Evolutionary conservation across 495 filamentous ascomycete species (phyloP), one percentile per base, ranked within the genome.

Genomic region (Chlorociboria aeruginascens): DNA sequence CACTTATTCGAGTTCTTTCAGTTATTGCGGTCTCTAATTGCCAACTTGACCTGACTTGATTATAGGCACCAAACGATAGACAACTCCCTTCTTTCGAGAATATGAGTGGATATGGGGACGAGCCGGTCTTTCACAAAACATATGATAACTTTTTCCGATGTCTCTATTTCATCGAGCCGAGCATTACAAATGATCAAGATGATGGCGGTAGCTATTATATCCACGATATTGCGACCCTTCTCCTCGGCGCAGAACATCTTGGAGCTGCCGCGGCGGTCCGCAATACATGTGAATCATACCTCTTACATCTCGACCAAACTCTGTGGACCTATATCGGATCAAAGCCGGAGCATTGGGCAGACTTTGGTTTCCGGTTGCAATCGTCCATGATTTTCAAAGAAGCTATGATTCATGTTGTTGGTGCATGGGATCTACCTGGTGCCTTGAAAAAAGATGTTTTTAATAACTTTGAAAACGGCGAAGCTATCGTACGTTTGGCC

Each of bases 381-480:
- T 71, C 67, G 1, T 55, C 60, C 30, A 10, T 56, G 8, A 67
- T 77, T 35, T 72, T 69, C 62, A 57, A 64, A 8, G 73, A 76
- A 49, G 61, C 68, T 10, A 53, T 76, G 14, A 58, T 70, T 46
- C 72, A 78, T 54, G 37, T 71, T 29, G 60, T 66, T 1, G 72
- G 71, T 0, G 57, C 61, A 46, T 75, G 64, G 62, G 57, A 63
- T 12, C 30, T 57, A 2, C 30, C 31, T 49, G 34, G 43, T 30
- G 38, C 51, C 41, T 31, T 52, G 45, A 25, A 59, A 48, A 44
- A 52, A 20, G 9, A 56, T 11, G 16, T 45, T 31, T 54, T 43
- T 3, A 25, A 13, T 0, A 8, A 10, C 32, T 12, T 3, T 16
- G 32, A 10, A 11, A 46, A 45, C 8, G 51, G 34, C 41, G 49